phyloP scores from a whole-genome alignment of 2,329 filamentous ascomycete species.

The Escovopsis sp. region DNA sequence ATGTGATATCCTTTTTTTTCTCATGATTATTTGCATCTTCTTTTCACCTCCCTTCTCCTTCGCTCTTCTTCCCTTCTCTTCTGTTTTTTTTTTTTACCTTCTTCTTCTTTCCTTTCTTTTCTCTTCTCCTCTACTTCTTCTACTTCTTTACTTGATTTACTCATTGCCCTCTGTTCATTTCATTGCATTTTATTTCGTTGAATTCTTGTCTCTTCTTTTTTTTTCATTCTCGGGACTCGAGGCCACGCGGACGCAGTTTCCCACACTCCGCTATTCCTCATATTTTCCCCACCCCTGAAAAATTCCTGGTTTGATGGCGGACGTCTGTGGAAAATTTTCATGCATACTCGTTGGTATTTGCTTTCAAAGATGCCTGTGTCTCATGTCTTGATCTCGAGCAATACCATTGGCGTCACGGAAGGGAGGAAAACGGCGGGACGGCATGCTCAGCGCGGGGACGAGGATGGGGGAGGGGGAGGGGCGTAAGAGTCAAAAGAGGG shows the following conservation, averaged over 20 bases:
- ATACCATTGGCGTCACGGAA: slow-evolving; percentile 7
- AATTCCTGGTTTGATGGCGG: slow-evolving; percentile 3
- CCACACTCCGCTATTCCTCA: slow-evolving; percentile 4
- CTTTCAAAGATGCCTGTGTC: background rate
- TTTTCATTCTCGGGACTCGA: background rate
- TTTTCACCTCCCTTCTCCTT: background rate
- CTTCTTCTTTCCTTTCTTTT: background rate
- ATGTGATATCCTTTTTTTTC: slow-evolving; percentile 32
- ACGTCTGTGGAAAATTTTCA: slow-evolving; percentile 1
- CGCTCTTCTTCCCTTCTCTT: too few species aligned
- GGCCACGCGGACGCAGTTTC: background rate
- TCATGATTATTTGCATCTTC: background rate
- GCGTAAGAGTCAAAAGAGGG: too few species aligned
- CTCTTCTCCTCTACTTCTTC: too few species aligned
- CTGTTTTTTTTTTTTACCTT: background rate
- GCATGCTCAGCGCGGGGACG: too few species aligned
- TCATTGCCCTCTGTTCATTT: too few species aligned
- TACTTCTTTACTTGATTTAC: too few species aligned
- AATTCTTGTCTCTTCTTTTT: too few species aligned
- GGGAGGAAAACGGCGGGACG: too few species aligned
- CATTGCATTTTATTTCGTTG: too few species aligned
- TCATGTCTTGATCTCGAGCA: slow-evolving; percentile 3
- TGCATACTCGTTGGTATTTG: slow-evolving; percentile 4
- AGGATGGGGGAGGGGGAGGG: too few species aligned
- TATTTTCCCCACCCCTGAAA: slow-evolving; percentile 1